Base-by-base conservation (phyloP, 164 flowering plant species). In the Liriodendron chinense region DNA sequence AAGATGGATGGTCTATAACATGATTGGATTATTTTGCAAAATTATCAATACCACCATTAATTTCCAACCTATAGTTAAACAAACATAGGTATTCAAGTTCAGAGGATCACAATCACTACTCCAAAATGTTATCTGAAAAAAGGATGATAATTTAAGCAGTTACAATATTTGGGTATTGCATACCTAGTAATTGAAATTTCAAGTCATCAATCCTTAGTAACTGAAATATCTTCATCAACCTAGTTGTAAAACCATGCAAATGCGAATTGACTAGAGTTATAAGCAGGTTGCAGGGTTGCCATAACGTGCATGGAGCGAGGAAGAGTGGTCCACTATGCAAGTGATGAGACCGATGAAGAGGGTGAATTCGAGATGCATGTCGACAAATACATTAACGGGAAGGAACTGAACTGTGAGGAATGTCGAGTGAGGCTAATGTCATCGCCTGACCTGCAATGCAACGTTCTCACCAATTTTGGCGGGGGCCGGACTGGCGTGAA, bases 391-490 rank as follows among this genome's bases (percentile, higher is more conserved):
- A 65, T 80, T 1, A 72, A 83, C 25, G 85, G 89, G 20, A 92
- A 91, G 81, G 71, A 82, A 43, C 0, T 94, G 74, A 79, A 85
- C 1, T 75, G 84, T 28, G 75, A 75, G 18, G 63, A 71, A 1
- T 94, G 98, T 82, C 72, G 69, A 7, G 86, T 89, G 74, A 84
- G 94, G 87, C 86, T 94, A 1, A 85, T 92, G 14, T 91, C 93
- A 0, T 92, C 96, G 0, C 92, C 94, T 3, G 90, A 92, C 71
- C 81, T 78, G 0, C 69, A 82, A 3, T 94, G 96, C 85, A 83
- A 87, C 68, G 48, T 89, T 16, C 74, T 81, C 47, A 92, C 97
- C 18, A 73, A 94, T 79, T 94, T 88, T 24, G 88, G 79, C 20
- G 86, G 88, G 0, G 98, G 94, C 26, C 69, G 68, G 65, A 63